Conservation (phyloP, 2,329 filamentous ascomycete genomes). For the Ceratocystis albifundus region DNA sequence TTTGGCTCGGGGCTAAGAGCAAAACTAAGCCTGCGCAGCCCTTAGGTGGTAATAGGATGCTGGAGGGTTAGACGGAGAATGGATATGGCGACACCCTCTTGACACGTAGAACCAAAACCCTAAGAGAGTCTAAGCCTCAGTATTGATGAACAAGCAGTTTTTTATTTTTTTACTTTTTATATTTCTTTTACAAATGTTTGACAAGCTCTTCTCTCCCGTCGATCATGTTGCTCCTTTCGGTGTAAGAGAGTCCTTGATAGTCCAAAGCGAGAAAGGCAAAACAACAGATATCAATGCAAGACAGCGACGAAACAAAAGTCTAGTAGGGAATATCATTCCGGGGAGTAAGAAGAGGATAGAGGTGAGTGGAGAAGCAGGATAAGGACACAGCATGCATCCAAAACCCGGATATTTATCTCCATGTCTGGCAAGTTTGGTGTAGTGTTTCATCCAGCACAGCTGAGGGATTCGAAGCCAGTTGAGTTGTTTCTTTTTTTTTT, state of each 20-base stretch:
- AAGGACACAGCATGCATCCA: neutral
- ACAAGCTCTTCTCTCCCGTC: neutral
- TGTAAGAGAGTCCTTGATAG: neutral
- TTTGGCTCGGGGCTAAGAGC: neutral
- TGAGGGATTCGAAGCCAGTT: neutral
- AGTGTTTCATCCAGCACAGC: slow-evolving; percentile 3
- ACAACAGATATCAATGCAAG: neutral
- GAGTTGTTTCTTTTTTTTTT: neutral
- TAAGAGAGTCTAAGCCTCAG: neutral
- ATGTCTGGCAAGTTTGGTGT: neutral
- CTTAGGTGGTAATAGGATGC: neutral
- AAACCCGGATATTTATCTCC: neutral
- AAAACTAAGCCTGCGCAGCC: neutral
- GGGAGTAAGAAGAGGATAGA: neutral
- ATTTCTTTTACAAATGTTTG: slow-evolving; percentile 12
- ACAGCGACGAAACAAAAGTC: neutral
- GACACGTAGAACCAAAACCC: neutral
- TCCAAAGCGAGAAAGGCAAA: neutral
- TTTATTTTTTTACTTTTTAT: no score
- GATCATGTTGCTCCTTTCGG: neutral
- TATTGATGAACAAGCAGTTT: neutral
- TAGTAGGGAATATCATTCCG: neutral
- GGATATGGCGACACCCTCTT: neutral
- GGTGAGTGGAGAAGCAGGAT: neutral
- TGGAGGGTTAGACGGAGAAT: neutral